phyloP scores from a whole-genome alignment of 345 rosid species.

The Populus ilicifolia region DNA sequence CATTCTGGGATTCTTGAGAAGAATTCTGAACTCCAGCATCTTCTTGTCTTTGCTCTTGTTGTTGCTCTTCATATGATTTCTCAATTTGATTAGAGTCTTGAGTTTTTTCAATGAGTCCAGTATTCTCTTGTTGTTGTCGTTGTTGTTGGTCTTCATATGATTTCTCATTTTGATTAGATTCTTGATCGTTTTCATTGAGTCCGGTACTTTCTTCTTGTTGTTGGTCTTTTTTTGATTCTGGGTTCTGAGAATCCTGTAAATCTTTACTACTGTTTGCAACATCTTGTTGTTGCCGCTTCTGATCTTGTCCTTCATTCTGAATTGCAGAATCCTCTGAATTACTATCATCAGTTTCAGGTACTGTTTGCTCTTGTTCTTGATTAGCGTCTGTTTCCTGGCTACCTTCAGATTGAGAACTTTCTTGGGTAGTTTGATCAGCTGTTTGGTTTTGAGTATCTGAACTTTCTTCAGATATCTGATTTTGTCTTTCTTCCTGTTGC shows the following conservation, averaged over 20 bases:
- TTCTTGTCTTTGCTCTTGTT: constrained; percentile 43
- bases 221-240: not conserved
- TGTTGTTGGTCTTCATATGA: not conserved
- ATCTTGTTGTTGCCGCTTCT: not conserved
- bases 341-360: not conserved
- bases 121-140: not conserved
- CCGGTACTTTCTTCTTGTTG: not conserved
- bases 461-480: constrained; percentile 40
- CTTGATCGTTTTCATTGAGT: not conserved
- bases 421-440: constrained; percentile 11
- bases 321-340: not conserved
- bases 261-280: not conserved
- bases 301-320: not conserved
- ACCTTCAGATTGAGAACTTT: constrained; percentile 13
- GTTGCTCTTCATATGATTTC: constrained; percentile 33
- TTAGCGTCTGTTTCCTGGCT: constrained; percentile 15
- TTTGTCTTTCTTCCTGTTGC: constrained; percentile 28
- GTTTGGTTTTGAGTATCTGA: constrained; percentile 22
- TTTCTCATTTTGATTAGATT: not conserved
- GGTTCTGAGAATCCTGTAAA: constrained; percentile 4
- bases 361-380: not conserved
- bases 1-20: constrained; percentile 28
- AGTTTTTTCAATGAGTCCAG: not conserved
- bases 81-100: constrained; percentile 21
- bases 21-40: constrained; percentile 39